Conservation (phyloP, 1,284 basidiomycete species). For the Sporisorium scitamineum region DNA sequence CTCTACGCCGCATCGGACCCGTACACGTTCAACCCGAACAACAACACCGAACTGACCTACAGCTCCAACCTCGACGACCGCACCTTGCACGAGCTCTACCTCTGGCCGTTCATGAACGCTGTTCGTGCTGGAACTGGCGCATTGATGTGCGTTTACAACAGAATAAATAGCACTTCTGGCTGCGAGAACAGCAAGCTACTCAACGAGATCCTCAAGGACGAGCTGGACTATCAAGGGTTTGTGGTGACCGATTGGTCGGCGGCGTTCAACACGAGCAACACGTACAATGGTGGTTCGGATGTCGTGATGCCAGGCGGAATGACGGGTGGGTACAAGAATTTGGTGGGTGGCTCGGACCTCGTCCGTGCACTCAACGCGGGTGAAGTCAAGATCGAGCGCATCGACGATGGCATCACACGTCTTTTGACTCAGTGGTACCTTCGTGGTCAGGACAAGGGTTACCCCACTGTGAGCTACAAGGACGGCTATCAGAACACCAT, state of each 20-base stretch:
- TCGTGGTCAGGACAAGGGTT: constrained; percentile 27
- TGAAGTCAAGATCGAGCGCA: constrained; percentile 42
- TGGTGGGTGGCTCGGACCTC: constrained; percentile 31
- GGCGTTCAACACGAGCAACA: constrained; percentile 39
- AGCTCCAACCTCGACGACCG: constrained; percentile 42
- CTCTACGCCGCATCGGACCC: constrained; percentile 38
- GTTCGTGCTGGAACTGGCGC: constrained; percentile 40
- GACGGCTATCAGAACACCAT: constrained; percentile 43
- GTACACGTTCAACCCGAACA: constrained; percentile 45
- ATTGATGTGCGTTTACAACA: constrained; percentile 43
- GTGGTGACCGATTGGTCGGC: constrained; percentile 46
- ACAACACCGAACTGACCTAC: constrained; percentile 70
- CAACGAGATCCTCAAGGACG: constrained; percentile 50
- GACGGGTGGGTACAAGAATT: constrained; percentile 36
- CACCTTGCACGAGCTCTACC: constrained; percentile 49
- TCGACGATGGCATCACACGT: constrained; percentile 42
- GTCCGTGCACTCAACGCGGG: constrained; percentile 33
- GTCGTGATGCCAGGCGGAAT: constrained; percentile 38
- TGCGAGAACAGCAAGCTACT: constrained; percentile 31
- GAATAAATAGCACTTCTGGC: constrained; percentile 24
- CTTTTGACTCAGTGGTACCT: constrained; percentile 41
- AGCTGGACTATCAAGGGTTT: constrained; percentile 46
- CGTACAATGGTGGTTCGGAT: constrained; percentile 41
- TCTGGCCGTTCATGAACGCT: constrained; percentile 51
- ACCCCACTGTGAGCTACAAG: constrained; percentile 45